These are phyloP conservation scores for Ilex asprella DNA, from an alignment of 257 asterid genomes.

Conservation along the genomic window DNA sequence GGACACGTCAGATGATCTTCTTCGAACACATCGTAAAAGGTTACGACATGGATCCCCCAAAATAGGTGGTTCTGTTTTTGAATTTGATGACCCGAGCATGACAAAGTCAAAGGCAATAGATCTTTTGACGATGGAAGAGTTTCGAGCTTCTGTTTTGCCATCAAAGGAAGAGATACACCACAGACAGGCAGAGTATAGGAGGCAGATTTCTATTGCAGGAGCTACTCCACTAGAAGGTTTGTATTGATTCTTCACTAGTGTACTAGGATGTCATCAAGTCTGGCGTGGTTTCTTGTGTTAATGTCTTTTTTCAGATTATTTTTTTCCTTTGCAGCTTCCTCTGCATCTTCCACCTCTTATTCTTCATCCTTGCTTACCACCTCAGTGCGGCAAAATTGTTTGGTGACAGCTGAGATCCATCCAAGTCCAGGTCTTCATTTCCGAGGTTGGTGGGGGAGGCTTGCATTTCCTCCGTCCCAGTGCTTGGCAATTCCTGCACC, in stretches of 20 bases:
- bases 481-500: conserved; percentile 20
- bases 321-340: conserved; percentile 20
- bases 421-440: conserved; percentile 24
- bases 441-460: conserved; percentile 50
- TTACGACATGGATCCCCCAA: conserved; percentile 23
- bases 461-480: conserved; percentile 34
- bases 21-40: conserved; percentile 26
- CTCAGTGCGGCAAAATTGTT: conserved; percentile 9
- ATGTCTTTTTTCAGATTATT: too few relatives aligned
- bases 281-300: too few relatives aligned
- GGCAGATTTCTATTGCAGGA: conserved; percentile 2
- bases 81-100: background rate
- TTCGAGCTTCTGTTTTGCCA: conserved; percentile 1
- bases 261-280: too few relatives aligned
- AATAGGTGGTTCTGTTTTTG: conserved; percentile 19
- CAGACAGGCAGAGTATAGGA: background rate
- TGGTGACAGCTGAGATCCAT: conserved; percentile 18
- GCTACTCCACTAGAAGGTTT: background rate
- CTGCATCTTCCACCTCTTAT: conserved; percentile 10
- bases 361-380: conserved; percentile 2
- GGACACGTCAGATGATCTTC: conserved; percentile 13
- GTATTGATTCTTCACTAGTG: background rate
- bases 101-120: background rate
- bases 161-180: background rate
- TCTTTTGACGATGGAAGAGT: conserved; percentile 6